Base-by-base conservation (phyloP, 2,329 filamentous ascomycete species). In the Cadophora sp. region DNA sequence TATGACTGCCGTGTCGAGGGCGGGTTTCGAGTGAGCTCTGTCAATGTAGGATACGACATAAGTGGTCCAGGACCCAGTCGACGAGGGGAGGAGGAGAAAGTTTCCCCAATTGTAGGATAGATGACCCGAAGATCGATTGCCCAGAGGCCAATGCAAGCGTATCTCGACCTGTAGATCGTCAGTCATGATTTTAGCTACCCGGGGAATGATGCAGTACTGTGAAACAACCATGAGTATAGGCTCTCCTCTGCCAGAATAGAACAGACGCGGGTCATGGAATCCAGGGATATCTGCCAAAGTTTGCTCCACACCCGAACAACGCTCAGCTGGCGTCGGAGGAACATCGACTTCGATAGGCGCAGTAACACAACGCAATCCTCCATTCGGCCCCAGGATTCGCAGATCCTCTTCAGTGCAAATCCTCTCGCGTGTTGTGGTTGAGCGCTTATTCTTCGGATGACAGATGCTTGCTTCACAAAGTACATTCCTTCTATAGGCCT, bases 211-310 rank as follows among this genome's bases (percentile, higher is more conserved):
- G 8, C 36, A 75, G 60, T 70, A 78, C 77, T 79, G 77, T 8
- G 77, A 79, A 48, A 78, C 79, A 20, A 79, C 70, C 70, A 79
- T 79, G 67, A 80, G 74, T 47, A 80, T 68, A 0, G 78, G 79
- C 66, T 80, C 79, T 0, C 79, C 79, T 64, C 76, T 76, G 7
- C 77, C 79, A 43, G 76, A 78, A 73, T 79, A 80, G 59, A 80
- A 80, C 24, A 80, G 71, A n/a, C 79, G 72, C 6, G 79, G 79
- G 70, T 80, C 79, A 67, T 80, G 79, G 65, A 80, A 80, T 8
- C 79, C 79, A n/a, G 78, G 75, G 50, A 80, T 78, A 69, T 79
- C 77, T 1, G 76, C 75, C 56, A 79, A 77, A 0, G 72, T 68
- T 43, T 71, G 71, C 66, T 77, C 78, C 20, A 70, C 68, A 1